Evolutionary conservation across 1,139 yeast species (phyloP), one percentile per base, ranked within the genome.

Genomic region (Scheffersomyces segobiensis): DNA sequence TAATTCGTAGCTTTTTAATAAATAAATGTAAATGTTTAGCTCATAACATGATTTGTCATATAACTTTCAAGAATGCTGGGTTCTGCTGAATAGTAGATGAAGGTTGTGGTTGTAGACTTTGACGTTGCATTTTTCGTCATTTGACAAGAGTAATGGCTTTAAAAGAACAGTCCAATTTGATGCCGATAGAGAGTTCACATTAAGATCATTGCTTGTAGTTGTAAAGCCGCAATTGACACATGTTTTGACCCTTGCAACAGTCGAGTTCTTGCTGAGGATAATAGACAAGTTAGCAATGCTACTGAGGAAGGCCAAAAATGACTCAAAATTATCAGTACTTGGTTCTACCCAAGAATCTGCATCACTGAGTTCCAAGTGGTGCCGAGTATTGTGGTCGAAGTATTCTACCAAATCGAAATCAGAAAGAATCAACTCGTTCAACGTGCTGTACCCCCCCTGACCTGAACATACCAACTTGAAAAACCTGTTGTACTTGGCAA

Each of bases 381-480:
- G 70, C 17, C 67, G n/a, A n/a, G 50, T 17, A 12, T 48, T 19
- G 24, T 48, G 50, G n/a, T 48, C 64, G 39, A 64, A 65, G 55
- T 71, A 63, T 49, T 73, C 74, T 53, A 74, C 71, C 12, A 80
- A 65, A 59, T 76, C 79, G 59, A 80, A 79, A 58, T 78, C 75
- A 0, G 67, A 62, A 21, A 80, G 65, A 12, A 65, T 64, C 14
- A 80, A 63, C 14, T 66, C 65, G 6, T 67, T 65, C 48, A 80
- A 58, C 12, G 63, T 69, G 1, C 73, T 61, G 59, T 76, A 80
- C 12, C 72, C 73, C 0, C 82, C 81, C 39, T 66, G 64, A 5
- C 77, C 74, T 5, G 82, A 77, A 61, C 83, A 78, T n/a, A 80
- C 65, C 47, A 80, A 66, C 59, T 77, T 71, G 67, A 80, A 80